These are phyloP conservation scores for Dictyostelium intermedium DNA, from an alignment of 78 protist species.

Conservation along the genomic window DNA sequence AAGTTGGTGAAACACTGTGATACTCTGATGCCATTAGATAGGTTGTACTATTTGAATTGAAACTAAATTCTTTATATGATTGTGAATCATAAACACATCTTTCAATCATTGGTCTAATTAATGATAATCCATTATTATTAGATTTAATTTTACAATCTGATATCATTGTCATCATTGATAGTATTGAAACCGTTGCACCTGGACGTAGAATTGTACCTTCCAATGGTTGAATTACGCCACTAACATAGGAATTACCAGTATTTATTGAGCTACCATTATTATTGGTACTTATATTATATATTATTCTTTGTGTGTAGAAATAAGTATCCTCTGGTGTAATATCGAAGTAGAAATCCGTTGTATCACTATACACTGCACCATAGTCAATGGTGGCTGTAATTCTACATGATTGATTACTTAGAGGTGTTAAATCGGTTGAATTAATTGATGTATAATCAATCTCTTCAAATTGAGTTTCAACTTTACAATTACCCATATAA, in stretches of 20 bases:
- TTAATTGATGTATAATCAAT: neutral
- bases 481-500: constrained; percentile 58
- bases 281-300: constrained; percentile 35
- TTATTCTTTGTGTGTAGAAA: constrained; percentile 58
- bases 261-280: neutral
- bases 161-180: constrained; percentile 63
- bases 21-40: constrained; percentile 11
- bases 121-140: neutral
- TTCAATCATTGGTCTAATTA: constrained; percentile 69
- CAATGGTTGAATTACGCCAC: constrained; percentile 59
- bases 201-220: constrained; percentile 35
- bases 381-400: neutral
- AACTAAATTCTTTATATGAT: constrained; percentile 39
- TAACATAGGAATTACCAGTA: constrained; percentile 53
- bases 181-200: constrained; percentile 8
- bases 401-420: constrained; percentile 23
- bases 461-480: neutral
- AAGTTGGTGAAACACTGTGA: constrained; percentile 31
- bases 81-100: constrained; percentile 17
- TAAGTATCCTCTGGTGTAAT: constrained; percentile 27
- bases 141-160: constrained; percentile 50
- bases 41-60: constrained; percentile 29
- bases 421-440: neutral
- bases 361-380: constrained; percentile 34
- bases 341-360: neutral